A percentile compares a stretch with the other conserved stretches of the same genome.
These are phyloP conservation scores for Haplographium delicatum DNA, from an alignment of 495 filamentous ascomycete species.

Conservation along the genomic window DNA sequence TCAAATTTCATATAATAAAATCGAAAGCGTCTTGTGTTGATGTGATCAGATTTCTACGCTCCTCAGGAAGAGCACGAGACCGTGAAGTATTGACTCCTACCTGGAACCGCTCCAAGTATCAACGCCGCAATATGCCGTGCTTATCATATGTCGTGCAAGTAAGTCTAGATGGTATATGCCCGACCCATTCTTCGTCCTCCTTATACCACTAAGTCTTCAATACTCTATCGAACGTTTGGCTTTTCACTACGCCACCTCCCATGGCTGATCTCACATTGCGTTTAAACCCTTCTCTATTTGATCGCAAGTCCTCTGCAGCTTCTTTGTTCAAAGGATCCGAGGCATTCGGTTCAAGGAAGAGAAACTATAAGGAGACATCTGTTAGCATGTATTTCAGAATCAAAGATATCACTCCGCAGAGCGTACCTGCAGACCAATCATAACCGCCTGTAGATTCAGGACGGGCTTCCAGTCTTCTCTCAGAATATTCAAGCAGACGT, in stretches of 20 bases:
- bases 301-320: slow-evolving; percentile 85
- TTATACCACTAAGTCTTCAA: slow-evolving; percentile 34
- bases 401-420: no score
- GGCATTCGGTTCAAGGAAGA: slow-evolving; percentile 96
- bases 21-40: no score
- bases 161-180: slow-evolving; percentile 20
- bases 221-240: slow-evolving; percentile 70
- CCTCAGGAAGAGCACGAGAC: slow-evolving; percentile 15
- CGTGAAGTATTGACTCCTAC: slow-evolving; percentile 18
- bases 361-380: slow-evolving; percentile 66
- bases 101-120: slow-evolving; percentile 2
- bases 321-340: slow-evolving; percentile 98
- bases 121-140: slow-evolving; percentile 25
- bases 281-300: slow-evolving; percentile 81
- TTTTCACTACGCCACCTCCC: slow-evolving; percentile 73
- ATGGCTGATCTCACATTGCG: slow-evolving; percentile 81
- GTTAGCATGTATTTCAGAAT: slow-evolving; percentile 4
- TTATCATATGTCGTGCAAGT: slow-evolving; percentile 18
- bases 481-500: slow-evolving; percentile 95
- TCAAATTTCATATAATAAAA: no score
- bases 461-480: slow-evolving; percentile 99
- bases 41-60: slow-evolving; percentile 15
- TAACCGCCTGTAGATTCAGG: slow-evolving; percentile 91
- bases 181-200: not conserved
- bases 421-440: slow-evolving; percentile 83